Conservation (phyloP, 345 rosid genomes). For the Euphorbia lathyris region DNA sequence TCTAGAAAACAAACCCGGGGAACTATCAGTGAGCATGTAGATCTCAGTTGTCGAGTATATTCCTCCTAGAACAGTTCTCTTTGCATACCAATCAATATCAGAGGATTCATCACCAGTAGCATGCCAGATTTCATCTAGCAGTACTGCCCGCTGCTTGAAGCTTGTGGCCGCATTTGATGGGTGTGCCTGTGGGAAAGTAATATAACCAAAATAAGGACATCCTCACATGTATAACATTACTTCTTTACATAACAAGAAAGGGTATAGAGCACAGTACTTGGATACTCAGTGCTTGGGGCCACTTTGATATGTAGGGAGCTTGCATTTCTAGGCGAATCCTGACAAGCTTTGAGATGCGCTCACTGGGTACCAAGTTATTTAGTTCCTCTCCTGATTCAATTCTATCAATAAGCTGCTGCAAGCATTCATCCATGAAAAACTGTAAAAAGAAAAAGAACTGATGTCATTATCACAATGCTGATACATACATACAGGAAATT, state of each 20-base stretch:
- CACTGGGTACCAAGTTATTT: conserved; percentile 58
- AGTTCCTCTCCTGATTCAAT: conserved; percentile 60
- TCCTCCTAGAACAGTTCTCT: conserved; percentile 87
- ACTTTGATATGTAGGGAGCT: conserved; percentile 80
- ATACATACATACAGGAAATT: background rate
- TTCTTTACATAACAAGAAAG: background rate
- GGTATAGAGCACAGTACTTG: conserved; percentile 40
- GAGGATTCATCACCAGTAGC: conserved; percentile 70
- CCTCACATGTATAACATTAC: background rate
- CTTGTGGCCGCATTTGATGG: conserved; percentile 74
- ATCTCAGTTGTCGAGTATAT: conserved; percentile 92
- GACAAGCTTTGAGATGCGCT: conserved; percentile 61
- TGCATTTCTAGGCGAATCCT: conserved; percentile 86
- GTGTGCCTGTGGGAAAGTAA: conserved; percentile 51
- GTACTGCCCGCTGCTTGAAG: conserved; percentile 83
- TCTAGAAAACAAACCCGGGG: conserved; percentile 52
- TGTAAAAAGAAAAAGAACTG: conserved; percentile 26
- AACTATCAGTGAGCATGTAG: conserved; percentile 91
- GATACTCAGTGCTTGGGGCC: conserved; percentile 97
- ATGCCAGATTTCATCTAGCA: conserved; percentile 92
- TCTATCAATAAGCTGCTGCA: conserved; percentile 64
- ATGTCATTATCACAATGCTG: conserved; percentile 12
- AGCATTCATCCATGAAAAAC: conserved; percentile 91
- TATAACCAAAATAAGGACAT: background rate
- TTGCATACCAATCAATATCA: conserved; percentile 83